Conservation (phyloP, 495 filamentous ascomycete genomes). For the Hypomontagnella monticulosa region DNA sequence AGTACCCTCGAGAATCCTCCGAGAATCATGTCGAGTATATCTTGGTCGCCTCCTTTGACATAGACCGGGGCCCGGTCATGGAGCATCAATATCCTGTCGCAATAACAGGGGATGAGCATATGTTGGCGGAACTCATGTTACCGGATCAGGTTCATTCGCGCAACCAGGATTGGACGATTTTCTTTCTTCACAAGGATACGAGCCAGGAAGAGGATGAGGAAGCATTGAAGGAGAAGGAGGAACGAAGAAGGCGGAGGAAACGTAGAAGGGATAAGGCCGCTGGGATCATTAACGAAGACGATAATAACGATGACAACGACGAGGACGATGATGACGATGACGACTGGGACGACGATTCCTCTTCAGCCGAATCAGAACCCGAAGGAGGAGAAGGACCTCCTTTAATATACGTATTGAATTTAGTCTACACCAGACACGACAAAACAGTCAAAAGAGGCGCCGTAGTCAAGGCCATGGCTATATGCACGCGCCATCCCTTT, state of each 20-base stretch:
- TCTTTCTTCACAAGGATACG: constrained; percentile 96
- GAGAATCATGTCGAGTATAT: constrained; percentile 99
- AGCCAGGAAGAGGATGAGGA: constrained; percentile 80
- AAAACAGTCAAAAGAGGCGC: constrained; percentile 90
- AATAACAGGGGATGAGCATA: constrained; percentile 96
- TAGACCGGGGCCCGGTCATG: constrained; percentile 95
- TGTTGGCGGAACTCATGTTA: constrained; percentile 98
- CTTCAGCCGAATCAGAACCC: constrained; percentile 66
- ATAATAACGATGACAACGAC: constrained; percentile 52
- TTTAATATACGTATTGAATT: constrained; percentile 96
- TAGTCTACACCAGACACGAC: constrained; percentile 98
- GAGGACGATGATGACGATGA: constrained; percentile 61
- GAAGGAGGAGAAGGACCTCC: constrained; percentile 81
- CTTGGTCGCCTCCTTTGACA: constrained; percentile 97
- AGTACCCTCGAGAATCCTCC: constrained; percentile 79
- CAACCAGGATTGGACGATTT: constrained; percentile 98
- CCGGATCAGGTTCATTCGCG: constrained; percentile 96
- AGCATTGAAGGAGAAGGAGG: constrained; percentile 61
- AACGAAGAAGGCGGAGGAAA: constrained; percentile 56
- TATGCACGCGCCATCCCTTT: constrained; percentile 98
- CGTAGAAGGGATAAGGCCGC: constrained; percentile 59
- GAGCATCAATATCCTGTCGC: constrained; percentile 95
- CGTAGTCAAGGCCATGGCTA: constrained; percentile 98
- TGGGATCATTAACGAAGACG: constrained; percentile 63
- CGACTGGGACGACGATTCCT: constrained; percentile 66